These are phyloP conservation scores for Peronospora destructor DNA, from an alignment of 352 stramenopile genomes.

Conservation along the genomic window DNA sequence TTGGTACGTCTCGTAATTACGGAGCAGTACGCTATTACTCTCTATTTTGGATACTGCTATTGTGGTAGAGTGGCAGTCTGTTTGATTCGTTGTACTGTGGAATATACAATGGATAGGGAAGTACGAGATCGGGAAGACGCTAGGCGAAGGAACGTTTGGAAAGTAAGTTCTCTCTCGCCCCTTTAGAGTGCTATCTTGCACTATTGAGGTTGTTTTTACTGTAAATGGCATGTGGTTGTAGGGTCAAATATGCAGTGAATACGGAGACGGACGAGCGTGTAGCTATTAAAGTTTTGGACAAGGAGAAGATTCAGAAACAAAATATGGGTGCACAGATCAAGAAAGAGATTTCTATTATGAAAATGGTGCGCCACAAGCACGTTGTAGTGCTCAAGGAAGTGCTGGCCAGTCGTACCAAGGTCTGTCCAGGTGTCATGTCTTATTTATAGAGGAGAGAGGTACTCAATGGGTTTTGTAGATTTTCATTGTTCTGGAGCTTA, in stretches of 20 bases:
- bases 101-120: conserved; percentile 74
- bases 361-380: conserved; percentile 89
- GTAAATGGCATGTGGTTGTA: conserved; percentile 12
- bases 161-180: conserved; percentile 65
- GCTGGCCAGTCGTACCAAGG: conserved; percentile 92
- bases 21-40: neutral
- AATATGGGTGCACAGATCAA: conserved; percentile 98
- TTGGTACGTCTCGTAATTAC: conserved; percentile 27
- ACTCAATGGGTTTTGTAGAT: conserved; percentile 57
- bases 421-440: conserved; percentile 25
- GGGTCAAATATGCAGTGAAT: conserved; percentile 93
- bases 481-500: conserved; percentile 93
- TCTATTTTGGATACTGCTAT: too few species aligned
- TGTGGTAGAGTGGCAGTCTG: too few species aligned
- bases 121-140: conserved; percentile 94
- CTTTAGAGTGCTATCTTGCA: neutral
- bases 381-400: conserved; percentile 86
- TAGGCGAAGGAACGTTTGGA: conserved; percentile 95
- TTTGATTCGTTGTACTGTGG: neutral
- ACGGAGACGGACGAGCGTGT: conserved; percentile 92
- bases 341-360: conserved; percentile 99
- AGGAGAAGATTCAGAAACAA: conserved; percentile 97
- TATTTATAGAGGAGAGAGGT: neutral
- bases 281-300: conserved; percentile 97
- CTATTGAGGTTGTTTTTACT: too few species aligned